Evolutionary conservation across 2,329 filamentous ascomycete genomes (phyloP).

Genomic region (Furcasterigmium sp.): DNA sequence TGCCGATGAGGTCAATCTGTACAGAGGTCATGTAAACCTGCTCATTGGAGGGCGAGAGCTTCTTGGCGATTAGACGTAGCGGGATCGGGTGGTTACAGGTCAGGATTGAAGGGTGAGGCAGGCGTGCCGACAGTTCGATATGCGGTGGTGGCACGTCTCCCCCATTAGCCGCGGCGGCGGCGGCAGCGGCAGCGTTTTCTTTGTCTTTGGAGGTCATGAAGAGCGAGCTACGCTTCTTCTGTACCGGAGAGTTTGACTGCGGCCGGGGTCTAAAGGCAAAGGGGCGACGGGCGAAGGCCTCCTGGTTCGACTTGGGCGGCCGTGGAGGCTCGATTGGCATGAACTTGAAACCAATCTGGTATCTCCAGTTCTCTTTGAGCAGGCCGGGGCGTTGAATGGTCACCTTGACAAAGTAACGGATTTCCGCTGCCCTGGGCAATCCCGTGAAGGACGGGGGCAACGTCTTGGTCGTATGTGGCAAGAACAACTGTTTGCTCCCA

Average conservation of each 20-base stretch:
- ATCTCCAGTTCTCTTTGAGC: slow-evolving; percentile 84
- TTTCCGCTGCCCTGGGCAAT: slow-evolving; percentile 81
- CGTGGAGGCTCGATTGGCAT: slow-evolving; percentile 88
- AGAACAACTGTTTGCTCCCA: slow-evolving; percentile 56
- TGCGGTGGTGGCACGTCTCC: slow-evolving; percentile 51
- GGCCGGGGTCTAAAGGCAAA: slow-evolving; percentile 48
- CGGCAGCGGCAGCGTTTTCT: slow-evolving; percentile 15
- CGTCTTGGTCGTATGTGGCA: slow-evolving; percentile 74
- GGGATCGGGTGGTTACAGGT: slow-evolving; percentile 87
- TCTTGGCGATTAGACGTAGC: slow-evolving; percentile 73
- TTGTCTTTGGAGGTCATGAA: slow-evolving; percentile 39
- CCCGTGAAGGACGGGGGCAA: slow-evolving; percentile 86
- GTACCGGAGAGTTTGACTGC: slow-evolving; percentile 15
- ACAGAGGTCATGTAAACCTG: slow-evolving; percentile 71
- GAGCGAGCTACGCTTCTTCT: slow-evolving; percentile 52
- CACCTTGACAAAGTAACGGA: slow-evolving; percentile 93
- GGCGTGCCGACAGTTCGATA: slow-evolving; percentile 69
- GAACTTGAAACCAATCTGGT: slow-evolving; percentile 69
- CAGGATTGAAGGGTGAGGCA: slow-evolving; percentile 82
- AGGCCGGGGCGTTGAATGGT: slow-evolving; percentile 84
- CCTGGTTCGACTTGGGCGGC: slow-evolving; percentile 59
- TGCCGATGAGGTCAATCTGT: slow-evolving; percentile 75
- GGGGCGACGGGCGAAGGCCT: slow-evolving; percentile 76
- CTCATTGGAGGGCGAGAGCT: slow-evolving; percentile 63
- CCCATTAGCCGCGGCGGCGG: slow-evolving; percentile 14